A percentile compares a stretch with the other conserved stretches of the same genome.
Conservation (phyloP, 495 filamentous ascomycete species). For the Penicillium bovifimosum region DNA sequence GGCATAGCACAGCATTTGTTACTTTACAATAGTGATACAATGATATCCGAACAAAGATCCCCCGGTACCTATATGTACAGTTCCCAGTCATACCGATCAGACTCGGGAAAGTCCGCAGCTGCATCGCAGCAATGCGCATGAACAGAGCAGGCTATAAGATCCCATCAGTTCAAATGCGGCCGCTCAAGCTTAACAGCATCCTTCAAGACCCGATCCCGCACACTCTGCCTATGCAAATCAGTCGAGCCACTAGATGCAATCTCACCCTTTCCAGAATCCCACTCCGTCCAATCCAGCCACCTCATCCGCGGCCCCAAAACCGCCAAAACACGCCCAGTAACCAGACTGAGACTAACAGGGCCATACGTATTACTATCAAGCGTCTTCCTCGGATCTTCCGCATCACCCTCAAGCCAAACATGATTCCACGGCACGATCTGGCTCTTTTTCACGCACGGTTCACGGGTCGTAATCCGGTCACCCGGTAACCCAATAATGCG, state of each 20-base stretch:
- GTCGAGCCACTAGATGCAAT: conserved; percentile 8
- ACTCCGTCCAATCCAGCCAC: conserved; percentile 37
- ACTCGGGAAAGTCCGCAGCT: background rate
- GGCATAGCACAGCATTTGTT: conserved; percentile 6
- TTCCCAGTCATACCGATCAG: background rate
- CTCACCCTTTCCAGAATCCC: conserved; percentile 29
- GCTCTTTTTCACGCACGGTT: conserved; percentile 51
- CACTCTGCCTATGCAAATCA: conserved; percentile 33
- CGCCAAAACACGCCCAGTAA: conserved; percentile 58
- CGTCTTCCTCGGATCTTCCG: conserved; percentile 46
- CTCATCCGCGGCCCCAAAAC: conserved; percentile 57
- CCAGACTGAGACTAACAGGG: conserved; percentile 54
- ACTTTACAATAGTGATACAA: conserved; percentile 21
- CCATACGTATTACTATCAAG: conserved; percentile 74
- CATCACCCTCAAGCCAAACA: conserved; percentile 77
- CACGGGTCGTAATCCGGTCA: conserved; percentile 57
- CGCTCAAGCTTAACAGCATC: conserved; percentile 36
- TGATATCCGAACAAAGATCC: conserved; percentile 9
- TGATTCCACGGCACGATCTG: conserved; percentile 63
- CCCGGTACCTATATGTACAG: conserved; percentile 4
- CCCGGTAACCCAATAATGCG: conserved; percentile 65
- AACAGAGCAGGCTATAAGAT: background rate
- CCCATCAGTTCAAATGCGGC: conserved; percentile 22
- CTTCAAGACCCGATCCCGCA: conserved; percentile 38
- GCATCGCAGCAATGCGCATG: conserved; percentile 5